Evolutionary conservation across 371 early-diverging fungal species (phyloP).

Genomic region (Amoeboradix gromovi): DNA sequence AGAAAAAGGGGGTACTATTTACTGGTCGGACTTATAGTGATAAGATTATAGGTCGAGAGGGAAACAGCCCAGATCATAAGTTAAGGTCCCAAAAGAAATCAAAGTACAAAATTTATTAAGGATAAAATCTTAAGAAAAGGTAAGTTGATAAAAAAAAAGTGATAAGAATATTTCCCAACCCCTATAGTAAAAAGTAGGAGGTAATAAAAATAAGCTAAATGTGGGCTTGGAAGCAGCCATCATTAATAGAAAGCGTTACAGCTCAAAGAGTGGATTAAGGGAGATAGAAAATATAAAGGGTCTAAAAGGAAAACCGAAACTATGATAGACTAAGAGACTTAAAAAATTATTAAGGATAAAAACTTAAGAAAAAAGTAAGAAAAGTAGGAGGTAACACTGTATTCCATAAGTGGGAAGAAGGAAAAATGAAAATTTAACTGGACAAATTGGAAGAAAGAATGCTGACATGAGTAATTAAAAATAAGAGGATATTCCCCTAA

Average conservation of each 20-base stretch:
- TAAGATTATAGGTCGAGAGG: not conserved
- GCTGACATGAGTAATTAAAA: slow-evolving; percentile 34
- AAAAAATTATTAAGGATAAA: too few relatives aligned
- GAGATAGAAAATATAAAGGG: not conserved
- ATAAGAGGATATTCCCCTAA: slow-evolving; percentile 14
- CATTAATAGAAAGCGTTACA: not conserved
- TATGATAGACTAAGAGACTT: too few relatives aligned
- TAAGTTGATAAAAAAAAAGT: too few relatives aligned
- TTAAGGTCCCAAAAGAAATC: not conserved
- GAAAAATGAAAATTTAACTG: not conserved
- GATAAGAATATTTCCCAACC: too few relatives aligned
- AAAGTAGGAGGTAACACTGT: not conserved
- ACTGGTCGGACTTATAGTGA: not conserved
- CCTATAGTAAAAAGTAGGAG: not conserved
- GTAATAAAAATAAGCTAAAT: not conserved
- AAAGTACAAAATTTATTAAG: too few relatives aligned
- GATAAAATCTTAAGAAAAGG: too few relatives aligned
- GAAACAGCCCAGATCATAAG: not conserved
- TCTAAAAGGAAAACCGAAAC: not conserved
- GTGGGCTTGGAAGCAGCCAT: slow-evolving; percentile 1
- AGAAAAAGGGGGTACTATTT: too few relatives aligned
- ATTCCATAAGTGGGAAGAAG: not conserved
- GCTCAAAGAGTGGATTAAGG: not conserved
- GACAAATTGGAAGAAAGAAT: slow-evolving; percentile 16
- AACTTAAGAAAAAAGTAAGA: too few relatives aligned